Conservation (phyloP, 805 yeast genomes). For the Metschnikowia kofuensis region DNA sequence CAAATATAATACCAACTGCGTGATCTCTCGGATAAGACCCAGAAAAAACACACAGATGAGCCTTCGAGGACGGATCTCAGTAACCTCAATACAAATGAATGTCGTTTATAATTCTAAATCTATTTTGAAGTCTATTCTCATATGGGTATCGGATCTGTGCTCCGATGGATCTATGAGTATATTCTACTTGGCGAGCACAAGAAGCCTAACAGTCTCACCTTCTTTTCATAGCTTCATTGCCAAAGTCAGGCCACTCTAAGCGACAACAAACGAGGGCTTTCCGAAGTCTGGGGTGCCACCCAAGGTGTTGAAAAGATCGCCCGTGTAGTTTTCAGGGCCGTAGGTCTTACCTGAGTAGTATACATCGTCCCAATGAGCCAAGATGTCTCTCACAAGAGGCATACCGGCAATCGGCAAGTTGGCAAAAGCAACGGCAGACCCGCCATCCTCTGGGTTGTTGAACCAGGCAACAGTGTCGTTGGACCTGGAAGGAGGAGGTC, state of each 20-base stretch:
- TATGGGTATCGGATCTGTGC: too few species aligned
- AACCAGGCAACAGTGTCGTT: constrained; percentile 50
- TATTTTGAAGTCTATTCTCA: too few species aligned
- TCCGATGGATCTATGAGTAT: too few species aligned
- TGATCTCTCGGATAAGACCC: too few species aligned
- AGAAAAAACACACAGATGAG: too few species aligned
- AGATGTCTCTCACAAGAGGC: constrained; percentile 53
- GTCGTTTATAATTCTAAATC: too few species aligned
- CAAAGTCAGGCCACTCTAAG: constrained; percentile 7
- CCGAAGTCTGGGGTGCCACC: constrained; percentile 45
- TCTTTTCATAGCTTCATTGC: too few species aligned
- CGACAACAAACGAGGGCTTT: constrained; percentile 23
- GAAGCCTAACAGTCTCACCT: too few species aligned
- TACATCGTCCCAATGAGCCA: constrained; percentile 45
- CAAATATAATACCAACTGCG: too few species aligned
- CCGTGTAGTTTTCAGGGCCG: constrained; percentile 52
- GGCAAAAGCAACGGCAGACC: constrained; percentile 44
- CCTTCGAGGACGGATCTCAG: too few species aligned
- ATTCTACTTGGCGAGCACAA: too few species aligned
- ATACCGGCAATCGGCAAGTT: constrained; percentile 54
- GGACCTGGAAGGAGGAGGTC: constrained; percentile 46
- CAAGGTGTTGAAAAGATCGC: constrained; percentile 57
- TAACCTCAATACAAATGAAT: too few species aligned
- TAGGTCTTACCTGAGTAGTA: constrained; percentile 32
- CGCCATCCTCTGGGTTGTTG: constrained; percentile 49